These are phyloP conservation scores for Pythium coloratum DNA, from an alignment of 352 stramenopile species.

Conservation along the genomic window DNA sequence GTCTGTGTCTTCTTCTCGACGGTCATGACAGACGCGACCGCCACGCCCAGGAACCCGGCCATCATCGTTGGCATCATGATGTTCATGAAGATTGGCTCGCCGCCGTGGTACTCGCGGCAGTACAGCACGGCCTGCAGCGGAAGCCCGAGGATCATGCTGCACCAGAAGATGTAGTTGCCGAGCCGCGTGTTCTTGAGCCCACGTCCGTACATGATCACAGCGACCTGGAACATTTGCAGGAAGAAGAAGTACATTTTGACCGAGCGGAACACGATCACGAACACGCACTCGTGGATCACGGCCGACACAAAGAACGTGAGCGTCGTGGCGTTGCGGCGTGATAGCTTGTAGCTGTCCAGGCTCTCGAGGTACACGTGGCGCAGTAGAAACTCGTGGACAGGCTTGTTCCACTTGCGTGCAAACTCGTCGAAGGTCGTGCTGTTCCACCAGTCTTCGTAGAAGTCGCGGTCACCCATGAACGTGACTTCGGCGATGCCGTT, in stretches of 20 bases:
- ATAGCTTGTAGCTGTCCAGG: constrained; percentile 72
- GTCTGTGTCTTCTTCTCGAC: constrained; percentile 32
- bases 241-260: constrained; percentile 93
- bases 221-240: constrained; percentile 94
- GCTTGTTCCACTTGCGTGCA: constrained; percentile 96
- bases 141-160: constrained; percentile 71
- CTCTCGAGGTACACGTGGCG: constrained; percentile 85
- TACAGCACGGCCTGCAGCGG: constrained; percentile 81
- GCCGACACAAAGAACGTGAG: constrained; percentile 94
- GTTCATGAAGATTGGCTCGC: constrained; percentile 78
- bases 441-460: constrained; percentile 99
- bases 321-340: constrained; percentile 74
- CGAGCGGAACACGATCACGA: constrained; percentile 94
- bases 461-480: constrained; percentile 89
- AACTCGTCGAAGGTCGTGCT: constrained; percentile 91
- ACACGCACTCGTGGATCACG: constrained; percentile 94
- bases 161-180: constrained; percentile 84
- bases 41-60: constrained; percentile 52
- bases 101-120: constrained; percentile 76
- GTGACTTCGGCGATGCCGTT: constrained; percentile 95
- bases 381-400: constrained; percentile 95
- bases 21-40: constrained; percentile 51
- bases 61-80: constrained; percentile 78
- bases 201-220: constrained; percentile 86
- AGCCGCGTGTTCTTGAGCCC: constrained; percentile 68